Evolutionary conservation across 495 filamentous ascomycete species (phyloP).

Genomic region (Trichoderma orchidacearum): DNA sequence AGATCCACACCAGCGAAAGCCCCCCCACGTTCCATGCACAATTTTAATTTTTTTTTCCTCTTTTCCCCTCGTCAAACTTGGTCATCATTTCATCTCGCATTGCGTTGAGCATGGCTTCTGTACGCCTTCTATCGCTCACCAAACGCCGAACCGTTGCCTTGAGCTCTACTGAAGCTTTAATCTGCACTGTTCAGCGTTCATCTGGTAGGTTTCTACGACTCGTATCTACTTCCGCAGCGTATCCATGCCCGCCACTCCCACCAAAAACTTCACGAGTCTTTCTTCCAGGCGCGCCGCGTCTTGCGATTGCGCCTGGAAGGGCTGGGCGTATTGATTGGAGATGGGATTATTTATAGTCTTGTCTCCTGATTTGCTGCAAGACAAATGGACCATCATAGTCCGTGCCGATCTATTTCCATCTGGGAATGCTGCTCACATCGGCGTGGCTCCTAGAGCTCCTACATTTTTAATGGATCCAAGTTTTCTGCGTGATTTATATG

Average conservation of each 20-base stretch:
- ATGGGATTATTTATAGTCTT: neutral
- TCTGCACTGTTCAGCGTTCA: neutral
- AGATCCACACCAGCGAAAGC: too few relatives aligned
- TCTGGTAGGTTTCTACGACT: neutral
- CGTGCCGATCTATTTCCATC: conserved; percentile 24
- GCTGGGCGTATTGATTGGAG: neutral
- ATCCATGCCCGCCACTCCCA: conserved; percentile 1
- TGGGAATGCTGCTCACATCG: conserved; percentile 14
- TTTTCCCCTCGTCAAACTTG: too few relatives aligned
- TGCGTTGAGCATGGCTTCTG: too few relatives aligned
- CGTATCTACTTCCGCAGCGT: neutral
- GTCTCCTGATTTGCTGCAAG: conserved; percentile 21
- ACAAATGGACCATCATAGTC: conserved; percentile 43
- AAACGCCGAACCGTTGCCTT: too few relatives aligned
- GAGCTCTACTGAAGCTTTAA: neutral
- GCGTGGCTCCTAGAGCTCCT: conserved; percentile 41
- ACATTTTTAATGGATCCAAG: conserved; percentile 18
- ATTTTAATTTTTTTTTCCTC: too few relatives aligned
- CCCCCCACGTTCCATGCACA: too few relatives aligned
- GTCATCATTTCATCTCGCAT: too few relatives aligned
- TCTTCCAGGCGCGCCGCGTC: neutral
- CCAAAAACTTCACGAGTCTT: neutral
- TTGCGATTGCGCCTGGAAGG: neutral
- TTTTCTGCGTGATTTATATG: neutral
- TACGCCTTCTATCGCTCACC: too few relatives aligned